These are phyloP conservation scores for Narthecium ossifragum DNA, from an alignment of 106 monocot species.

Conservation along the genomic window DNA sequence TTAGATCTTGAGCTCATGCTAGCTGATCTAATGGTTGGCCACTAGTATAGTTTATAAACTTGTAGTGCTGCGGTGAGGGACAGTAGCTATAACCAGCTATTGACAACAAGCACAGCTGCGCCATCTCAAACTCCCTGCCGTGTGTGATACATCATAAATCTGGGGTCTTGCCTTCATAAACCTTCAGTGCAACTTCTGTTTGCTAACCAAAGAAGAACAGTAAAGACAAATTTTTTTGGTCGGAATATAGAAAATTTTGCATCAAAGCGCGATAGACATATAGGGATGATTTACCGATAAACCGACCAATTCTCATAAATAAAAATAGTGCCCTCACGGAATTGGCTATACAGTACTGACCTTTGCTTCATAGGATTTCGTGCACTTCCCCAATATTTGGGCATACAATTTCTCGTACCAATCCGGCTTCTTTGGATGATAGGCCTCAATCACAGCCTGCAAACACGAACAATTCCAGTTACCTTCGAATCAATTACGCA, in stretches of 20 bases:
- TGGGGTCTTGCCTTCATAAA: background rate
- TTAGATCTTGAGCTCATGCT: too few species aligned
- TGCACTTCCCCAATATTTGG: conserved; percentile 30
- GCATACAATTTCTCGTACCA: conserved; percentile 80
- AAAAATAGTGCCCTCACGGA: too few species aligned
- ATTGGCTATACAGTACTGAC: conserved; percentile 16
- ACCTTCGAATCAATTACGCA: background rate
- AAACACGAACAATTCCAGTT: background rate
- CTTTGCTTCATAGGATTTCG: conserved; percentile 62
- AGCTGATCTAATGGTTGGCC: too few species aligned
- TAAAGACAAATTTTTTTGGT: background rate
- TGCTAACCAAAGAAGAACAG: background rate
- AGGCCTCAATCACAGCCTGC: conserved; percentile 29
- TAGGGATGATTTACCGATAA: background rate
- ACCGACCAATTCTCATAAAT: too few species aligned
- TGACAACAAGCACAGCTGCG: too few species aligned
- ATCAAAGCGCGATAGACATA: background rate
- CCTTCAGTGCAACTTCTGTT: background rate
- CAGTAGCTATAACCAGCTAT: too few species aligned
- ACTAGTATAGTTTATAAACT: too few species aligned
- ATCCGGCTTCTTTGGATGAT: conserved; percentile 46
- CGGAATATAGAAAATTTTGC: background rate
- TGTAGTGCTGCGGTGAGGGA: too few species aligned
- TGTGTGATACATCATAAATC: too few species aligned
- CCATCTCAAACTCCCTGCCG: too few species aligned